Evolutionary conservation across 1,284 basidiomycete species (phyloP).

Genomic region (Ganoderma lingzhi): DNA sequence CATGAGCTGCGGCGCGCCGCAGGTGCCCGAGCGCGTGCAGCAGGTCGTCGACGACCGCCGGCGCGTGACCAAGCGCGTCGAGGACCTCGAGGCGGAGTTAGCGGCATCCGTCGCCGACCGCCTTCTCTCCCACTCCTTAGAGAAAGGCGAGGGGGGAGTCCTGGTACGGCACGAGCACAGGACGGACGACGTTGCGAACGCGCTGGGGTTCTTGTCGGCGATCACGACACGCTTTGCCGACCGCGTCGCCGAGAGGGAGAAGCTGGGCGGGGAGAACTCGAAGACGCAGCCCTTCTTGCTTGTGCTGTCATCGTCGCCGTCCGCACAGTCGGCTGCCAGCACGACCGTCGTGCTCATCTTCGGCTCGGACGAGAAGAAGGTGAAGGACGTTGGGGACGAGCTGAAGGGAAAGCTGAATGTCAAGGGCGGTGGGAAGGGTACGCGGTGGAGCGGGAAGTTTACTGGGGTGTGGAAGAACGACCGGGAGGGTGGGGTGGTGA

Average conservation of each 20-base stretch:
- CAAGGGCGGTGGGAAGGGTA: conserved; percentile 73
- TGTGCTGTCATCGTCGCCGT: conserved; percentile 68
- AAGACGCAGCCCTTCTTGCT: conserved; percentile 51
- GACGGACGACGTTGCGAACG: conserved; percentile 66
- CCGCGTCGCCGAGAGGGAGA: conserved; percentile 24
- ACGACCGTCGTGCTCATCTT: conserved; percentile 66
- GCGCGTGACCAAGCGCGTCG: conserved; percentile 66
- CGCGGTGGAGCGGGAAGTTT: conserved; percentile 74
- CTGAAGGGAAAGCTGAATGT: conserved; percentile 64
- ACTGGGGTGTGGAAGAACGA: conserved; percentile 48
- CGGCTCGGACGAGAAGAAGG: conserved; percentile 64
- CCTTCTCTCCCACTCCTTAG: conserved; percentile 36
- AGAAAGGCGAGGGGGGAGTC: conserved; percentile 25
- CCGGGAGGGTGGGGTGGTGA: conserved; percentile 46
- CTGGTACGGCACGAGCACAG: conserved; percentile 60
- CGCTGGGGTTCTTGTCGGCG: conserved; percentile 67
- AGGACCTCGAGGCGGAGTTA: conserved; percentile 74
- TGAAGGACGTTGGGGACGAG: conserved; percentile 66
- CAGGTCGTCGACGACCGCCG: conserved; percentile 74
- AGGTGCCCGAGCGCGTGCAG: conserved; percentile 73
- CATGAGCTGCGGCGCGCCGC: conserved; percentile 70
- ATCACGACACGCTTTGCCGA: conserved; percentile 60
- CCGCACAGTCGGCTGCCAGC: conserved; percentile 56
- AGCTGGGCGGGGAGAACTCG: conserved; percentile 20
- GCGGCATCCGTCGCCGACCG: conserved; percentile 62